phyloP scores from a whole-genome alignment of 495 filamentous ascomycete species.

The Thozetella sp. region DNA sequence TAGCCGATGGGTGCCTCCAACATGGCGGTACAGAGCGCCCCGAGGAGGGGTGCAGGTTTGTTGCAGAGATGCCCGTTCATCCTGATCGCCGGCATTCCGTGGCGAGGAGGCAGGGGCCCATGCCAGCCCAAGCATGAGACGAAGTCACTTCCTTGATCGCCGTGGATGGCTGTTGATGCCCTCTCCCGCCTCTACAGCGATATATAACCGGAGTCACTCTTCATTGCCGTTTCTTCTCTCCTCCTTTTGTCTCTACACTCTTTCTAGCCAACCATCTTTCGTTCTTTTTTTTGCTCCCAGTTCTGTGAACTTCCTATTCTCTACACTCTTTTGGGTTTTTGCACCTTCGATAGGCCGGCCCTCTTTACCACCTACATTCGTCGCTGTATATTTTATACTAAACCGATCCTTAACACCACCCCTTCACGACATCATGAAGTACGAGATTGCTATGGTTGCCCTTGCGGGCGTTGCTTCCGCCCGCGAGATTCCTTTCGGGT shows the following conservation, averaged over 20 bases:
- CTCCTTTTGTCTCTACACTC: conserved; percentile 27
- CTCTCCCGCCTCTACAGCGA: conserved; percentile 4
- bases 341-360: conserved; percentile 34
- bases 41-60: conserved; percentile 9
- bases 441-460: conserved; percentile 31
- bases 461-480: conserved; percentile 30
- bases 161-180: too few species aligned
- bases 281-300: conserved; percentile 36
- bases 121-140: conserved; percentile 23
- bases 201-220: conserved; percentile 16
- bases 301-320: conserved; percentile 50
- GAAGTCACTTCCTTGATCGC: conserved; percentile 15
- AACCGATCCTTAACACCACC: conserved; percentile 26
- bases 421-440: conserved; percentile 48
- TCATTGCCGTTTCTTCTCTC: conserved; percentile 3
- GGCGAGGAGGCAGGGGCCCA: conserved; percentile 16
- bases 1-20: conserved; percentile 20
- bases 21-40: conserved; percentile 12
- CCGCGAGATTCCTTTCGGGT: conserved; percentile 27
- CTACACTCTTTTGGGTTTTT: conserved; percentile 33
- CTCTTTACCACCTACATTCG: conserved; percentile 24
- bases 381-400: conserved; percentile 18
- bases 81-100: conserved; percentile 18
- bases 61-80: conserved; percentile 4
- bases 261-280: conserved; percentile 25